Evolutionary conservation across 805 yeast species (phyloP).

Genomic region (Cyberlindnera lachancei): DNA sequence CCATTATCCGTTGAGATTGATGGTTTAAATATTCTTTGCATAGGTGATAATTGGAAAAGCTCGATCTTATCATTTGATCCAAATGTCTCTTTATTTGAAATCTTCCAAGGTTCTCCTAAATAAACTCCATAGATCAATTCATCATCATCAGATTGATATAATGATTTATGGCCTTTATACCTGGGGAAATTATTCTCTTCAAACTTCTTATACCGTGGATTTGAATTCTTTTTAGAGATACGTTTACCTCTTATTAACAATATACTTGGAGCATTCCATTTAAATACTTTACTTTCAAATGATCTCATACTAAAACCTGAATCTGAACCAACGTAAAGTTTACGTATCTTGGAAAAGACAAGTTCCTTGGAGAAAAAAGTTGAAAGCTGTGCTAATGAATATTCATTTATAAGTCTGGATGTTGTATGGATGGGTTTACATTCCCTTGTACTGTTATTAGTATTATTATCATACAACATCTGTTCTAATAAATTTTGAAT

Average conservation of each 20-base stretch:
- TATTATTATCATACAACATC: slow-evolving; percentile 23
- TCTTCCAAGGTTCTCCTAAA: slow-evolving; percentile 68
- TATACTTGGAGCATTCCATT: slow-evolving; percentile 86
- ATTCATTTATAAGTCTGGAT: slow-evolving; percentile 34
- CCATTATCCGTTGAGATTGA: slow-evolving; percentile 27
- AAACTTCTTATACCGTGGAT: slow-evolving; percentile 44
- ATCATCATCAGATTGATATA: slow-evolving; percentile 25
- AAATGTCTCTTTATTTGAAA: slow-evolving; percentile 63
- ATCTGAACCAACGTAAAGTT: slow-evolving; percentile 64
- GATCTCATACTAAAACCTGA: slow-evolving; percentile 86
- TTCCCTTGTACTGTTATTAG: slow-evolving; percentile 3
- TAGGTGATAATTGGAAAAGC: slow-evolving; percentile 65
- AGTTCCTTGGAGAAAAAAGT: slow-evolving; percentile 32
- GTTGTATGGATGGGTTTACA: slow-evolving; percentile 11
- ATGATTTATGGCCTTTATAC: slow-evolving; percentile 22
- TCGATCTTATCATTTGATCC: slow-evolving; percentile 51
- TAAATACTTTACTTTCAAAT: slow-evolving; percentile 57
- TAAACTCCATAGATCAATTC: slow-evolving; percentile 56
- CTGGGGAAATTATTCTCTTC: slow-evolving; percentile 40
- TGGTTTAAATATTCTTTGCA: slow-evolving; percentile 45
- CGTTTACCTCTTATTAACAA: slow-evolving; percentile 55
- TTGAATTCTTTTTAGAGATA: slow-evolving; percentile 22
- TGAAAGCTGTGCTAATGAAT: slow-evolving; percentile 33
- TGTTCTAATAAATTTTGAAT: slow-evolving; percentile 37
- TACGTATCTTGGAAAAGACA: slow-evolving; percentile 41